These are phyloP conservation scores for Neonectria punicea DNA, from an alignment of 2,329 filamentous ascomycete genomes.

Conservation along the genomic window DNA sequence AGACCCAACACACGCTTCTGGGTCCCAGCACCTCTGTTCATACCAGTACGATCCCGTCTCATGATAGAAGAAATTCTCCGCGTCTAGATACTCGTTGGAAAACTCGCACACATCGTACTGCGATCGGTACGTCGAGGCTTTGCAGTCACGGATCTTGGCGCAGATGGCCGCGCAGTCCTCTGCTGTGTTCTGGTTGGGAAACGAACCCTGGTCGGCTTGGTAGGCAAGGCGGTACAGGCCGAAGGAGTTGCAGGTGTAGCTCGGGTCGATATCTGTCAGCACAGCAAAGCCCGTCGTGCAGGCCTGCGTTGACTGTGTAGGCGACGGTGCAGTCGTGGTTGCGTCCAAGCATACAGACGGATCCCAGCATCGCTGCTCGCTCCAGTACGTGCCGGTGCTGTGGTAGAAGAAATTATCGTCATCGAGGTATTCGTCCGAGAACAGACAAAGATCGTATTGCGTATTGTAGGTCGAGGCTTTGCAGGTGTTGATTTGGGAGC, in stretches of 20 bases:
- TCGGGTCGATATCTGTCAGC: background rate
- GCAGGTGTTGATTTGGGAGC: background rate
- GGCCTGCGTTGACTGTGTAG: background rate
- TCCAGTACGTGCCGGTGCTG: background rate
- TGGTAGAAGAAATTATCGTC: background rate
- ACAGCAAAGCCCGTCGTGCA: background rate
- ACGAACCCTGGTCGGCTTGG: background rate
- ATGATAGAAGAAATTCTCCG: background rate
- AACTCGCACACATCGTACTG: background rate
- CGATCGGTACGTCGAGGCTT: background rate
- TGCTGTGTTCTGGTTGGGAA: background rate
- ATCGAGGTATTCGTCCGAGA: background rate
- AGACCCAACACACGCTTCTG: background rate
- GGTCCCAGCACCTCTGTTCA: background rate
- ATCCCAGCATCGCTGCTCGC: conserved; percentile 1
- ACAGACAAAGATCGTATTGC: background rate
- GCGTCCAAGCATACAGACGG: background rate
- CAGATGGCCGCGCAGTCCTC: background rate
- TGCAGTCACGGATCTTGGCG: background rate
- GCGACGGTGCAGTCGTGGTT: too few species aligned
- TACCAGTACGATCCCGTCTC: background rate
- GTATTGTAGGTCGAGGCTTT: background rate
- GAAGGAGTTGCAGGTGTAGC: background rate
- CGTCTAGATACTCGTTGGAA: background rate
- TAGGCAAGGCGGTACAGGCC: background rate